Conservation (phyloP, 805 yeast species). For the Candida verbasci region DNA sequence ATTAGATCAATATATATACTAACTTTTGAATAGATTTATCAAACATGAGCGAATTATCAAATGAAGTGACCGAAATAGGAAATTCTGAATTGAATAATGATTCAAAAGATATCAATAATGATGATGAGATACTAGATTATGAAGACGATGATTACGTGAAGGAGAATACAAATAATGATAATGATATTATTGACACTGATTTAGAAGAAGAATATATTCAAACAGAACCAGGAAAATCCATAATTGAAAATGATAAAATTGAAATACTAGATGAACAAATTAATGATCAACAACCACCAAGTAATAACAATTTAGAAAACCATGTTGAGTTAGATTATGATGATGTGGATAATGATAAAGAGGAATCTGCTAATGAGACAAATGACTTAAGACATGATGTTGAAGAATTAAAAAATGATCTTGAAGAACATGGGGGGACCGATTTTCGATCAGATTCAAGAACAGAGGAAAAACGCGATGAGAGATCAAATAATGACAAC, state of each 20-base stretch:
- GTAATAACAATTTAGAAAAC: too few species aligned
- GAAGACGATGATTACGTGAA: conserved; percentile 8
- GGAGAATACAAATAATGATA: not conserved
- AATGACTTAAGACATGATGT: too few species aligned
- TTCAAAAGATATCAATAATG: not conserved
- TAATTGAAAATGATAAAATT: conserved; percentile 6
- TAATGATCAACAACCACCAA: too few species aligned
- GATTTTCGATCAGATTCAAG: too few species aligned
- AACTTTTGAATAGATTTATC: not conserved
- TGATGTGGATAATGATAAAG: conserved; percentile 1
- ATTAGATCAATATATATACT: not conserved
- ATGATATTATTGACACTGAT: conserved; percentile 8
- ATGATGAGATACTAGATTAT: conserved; percentile 3
- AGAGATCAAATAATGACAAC: not conserved
- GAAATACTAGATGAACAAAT: conserved; percentile 1
- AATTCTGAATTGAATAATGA: conserved; percentile 3
- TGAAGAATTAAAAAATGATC: not conserved
- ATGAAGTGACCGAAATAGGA: not conserved
- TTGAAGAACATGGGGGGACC: too few species aligned
- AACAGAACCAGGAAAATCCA: conserved; percentile 25
- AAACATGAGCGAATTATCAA: not conserved
- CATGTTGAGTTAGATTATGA: too few species aligned
- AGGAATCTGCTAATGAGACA: too few species aligned
- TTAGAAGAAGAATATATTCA: conserved; percentile 21
- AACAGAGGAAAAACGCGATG: not conserved